Base-by-base conservation (phyloP, 225 moss, liverwort and hornwort genomes). In the Polytrichum formosum region DNA sequence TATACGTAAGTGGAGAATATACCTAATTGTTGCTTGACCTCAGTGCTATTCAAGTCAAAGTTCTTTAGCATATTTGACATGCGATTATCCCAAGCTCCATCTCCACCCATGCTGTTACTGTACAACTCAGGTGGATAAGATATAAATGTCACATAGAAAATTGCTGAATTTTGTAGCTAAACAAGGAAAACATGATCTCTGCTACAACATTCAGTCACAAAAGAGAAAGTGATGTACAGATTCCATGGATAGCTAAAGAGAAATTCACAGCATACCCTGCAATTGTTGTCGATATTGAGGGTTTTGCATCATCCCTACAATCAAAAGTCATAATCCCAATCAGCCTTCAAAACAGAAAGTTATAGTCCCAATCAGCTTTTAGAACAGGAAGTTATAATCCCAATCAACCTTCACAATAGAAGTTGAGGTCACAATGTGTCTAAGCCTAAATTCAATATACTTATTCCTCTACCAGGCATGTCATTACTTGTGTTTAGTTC, bases 1-100 rank as follows among this genome's bases (percentile, higher is more conserved):
- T 37, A 37, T 13, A 37, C 13, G 37, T 37, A 13, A 37, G 58
- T 58, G 58, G 9, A 23, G 59, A 69, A 79, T 83, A 33, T 79
- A 98, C 98, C 98, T 77, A 98, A 98, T 81, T 98, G 98, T 75
- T 98, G 92, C 80, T 98, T 98, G 59, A 98, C 94, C 81, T 98
- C 98, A 33, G 82, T 73, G 79, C 98, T 98, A 73, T 94, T 98
- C 64, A 98, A 90, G 75, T 98, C 94, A 71, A 98, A 98, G 80
- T 94, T 98, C 65, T 98, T 98, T 4, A 98, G 91, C 98, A 98
- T 98, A 73, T 98, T 94, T 64, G 94, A 93, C 98, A 98, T 98
- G 73, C 98, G 92, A 76, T 83, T 94, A 68, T 98, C 98, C 98
- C 98, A 98, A 23, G 98, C 87, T 67, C 98, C 94, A 82, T 94